A percentile compares a stretch with the other conserved stretches of the same genome.
Evolutionary conservation across 2,329 filamentous ascomycete genomes (phyloP).

Genomic region (Ophiostoma novo-ulmi): DNA sequence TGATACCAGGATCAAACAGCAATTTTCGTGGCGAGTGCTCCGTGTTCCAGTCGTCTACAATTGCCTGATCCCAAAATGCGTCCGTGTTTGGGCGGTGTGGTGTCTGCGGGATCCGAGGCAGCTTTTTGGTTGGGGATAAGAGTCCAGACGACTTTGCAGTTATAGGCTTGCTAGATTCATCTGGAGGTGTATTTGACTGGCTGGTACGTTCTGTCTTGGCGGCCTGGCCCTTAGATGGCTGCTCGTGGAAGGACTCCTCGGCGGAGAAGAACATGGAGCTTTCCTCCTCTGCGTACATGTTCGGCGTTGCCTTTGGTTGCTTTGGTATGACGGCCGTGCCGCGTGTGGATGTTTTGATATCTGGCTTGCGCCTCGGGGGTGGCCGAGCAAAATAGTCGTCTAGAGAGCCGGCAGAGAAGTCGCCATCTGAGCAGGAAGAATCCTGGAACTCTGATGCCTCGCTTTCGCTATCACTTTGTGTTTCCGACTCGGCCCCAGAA

Average conservation of each 20-base stretch:
- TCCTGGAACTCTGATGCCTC: constrained; percentile 24
- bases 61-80: constrained; percentile 55
- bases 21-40: constrained; percentile 42
- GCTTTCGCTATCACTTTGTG: constrained; percentile 15
- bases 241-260: constrained; percentile 19
- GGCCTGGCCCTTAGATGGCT: neutral
- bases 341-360: neutral
- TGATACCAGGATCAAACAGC: constrained; percentile 29
- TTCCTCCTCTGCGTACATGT: constrained; percentile 16
- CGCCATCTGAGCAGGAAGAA: constrained; percentile 12
- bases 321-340: neutral
- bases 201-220: constrained; percentile 9
- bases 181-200: constrained; percentile 27
- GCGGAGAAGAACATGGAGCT: constrained; percentile 28
- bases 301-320: neutral
- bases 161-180: constrained; percentile 21
- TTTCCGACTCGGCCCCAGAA: neutral
- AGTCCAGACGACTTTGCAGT: constrained; percentile 27
- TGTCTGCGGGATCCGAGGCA: constrained; percentile 46
- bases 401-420: constrained; percentile 15
- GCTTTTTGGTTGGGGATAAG: constrained; percentile 35
- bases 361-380: neutral
- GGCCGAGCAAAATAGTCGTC: constrained; percentile 19
- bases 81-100: constrained; percentile 52
- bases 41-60: constrained; percentile 60